phyloP scores from a whole-genome alignment of 306 rosid genomes.

The Cucurbita pepo region DNA sequence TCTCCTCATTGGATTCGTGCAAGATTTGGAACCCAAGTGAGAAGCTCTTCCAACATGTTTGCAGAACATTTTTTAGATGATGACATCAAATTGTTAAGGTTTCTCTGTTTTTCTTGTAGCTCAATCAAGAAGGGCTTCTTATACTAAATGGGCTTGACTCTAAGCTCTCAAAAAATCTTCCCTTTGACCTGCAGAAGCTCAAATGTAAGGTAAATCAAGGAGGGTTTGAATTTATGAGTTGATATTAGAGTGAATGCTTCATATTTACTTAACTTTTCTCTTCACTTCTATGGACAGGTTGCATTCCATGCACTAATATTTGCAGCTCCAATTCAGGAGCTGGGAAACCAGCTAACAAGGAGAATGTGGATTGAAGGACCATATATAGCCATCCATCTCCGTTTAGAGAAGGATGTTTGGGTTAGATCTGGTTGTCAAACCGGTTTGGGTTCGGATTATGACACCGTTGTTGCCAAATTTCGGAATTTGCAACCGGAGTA shows the following conservation, averaged over 20 bases:
- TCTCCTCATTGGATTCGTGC: slow-evolving; percentile 36
- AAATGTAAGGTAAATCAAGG: slow-evolving; percentile 27
- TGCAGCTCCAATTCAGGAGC: slow-evolving; percentile 29
- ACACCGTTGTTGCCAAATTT: slow-evolving; percentile 13
- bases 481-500: slow-evolving; percentile 28
- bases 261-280: background rate
- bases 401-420: slow-evolving; percentile 48
- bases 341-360: slow-evolving; percentile 27
- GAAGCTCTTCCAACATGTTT: background rate
- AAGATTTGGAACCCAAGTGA: slow-evolving; percentile 27
- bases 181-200: slow-evolving; percentile 42
- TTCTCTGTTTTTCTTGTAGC: slow-evolving; percentile 6
- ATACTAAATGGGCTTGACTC: slow-evolving; percentile 44
- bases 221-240: background rate
- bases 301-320: slow-evolving; percentile 42
- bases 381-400: slow-evolving; percentile 38
- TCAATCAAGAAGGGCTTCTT: slow-evolving; percentile 26
- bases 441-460: slow-evolving; percentile 32
- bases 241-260: background rate
- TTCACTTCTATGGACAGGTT: slow-evolving; percentile 15
- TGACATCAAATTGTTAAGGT: background rate
- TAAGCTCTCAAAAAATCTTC: slow-evolving; percentile 47
- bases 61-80: background rate
- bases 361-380: slow-evolving; percentile 60
- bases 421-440: slow-evolving; percentile 48